These are phyloP conservation scores for Brassica cretica DNA, from an alignment of 345 rosid genomes.

Conservation along the genomic window DNA sequence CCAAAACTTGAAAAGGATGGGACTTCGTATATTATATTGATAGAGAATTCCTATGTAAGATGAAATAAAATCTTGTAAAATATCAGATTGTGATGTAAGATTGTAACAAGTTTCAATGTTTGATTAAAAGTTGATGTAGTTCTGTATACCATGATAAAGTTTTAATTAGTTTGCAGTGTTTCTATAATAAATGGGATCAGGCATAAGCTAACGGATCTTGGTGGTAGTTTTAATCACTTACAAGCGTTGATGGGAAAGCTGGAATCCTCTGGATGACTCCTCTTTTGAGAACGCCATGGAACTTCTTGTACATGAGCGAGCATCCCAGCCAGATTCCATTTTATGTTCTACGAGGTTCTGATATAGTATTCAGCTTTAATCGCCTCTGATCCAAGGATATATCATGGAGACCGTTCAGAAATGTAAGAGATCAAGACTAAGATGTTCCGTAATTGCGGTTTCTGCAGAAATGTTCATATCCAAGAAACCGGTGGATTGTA, in stretches of 20 bases:
- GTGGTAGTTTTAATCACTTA: neutral
- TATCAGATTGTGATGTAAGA: slow-evolving; percentile 5
- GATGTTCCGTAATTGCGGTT: neutral
- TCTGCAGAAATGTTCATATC: neutral
- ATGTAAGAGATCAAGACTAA: neutral
- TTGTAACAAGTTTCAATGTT: slow-evolving; percentile 10
- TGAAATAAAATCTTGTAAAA: slow-evolving; percentile 9
- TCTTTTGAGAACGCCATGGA: too few species aligned
- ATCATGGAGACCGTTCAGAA: neutral
- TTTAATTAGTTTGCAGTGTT: neutral
- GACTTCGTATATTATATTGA: slow-evolving; percentile 10
- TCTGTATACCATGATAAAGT: neutral
- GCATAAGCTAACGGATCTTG: neutral
- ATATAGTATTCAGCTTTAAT: too few species aligned
- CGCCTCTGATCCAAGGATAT: too few species aligned
- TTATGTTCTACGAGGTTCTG: too few species aligned
- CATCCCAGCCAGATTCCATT: neutral
- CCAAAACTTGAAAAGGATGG: slow-evolving; percentile 34
- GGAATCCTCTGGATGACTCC: neutral
- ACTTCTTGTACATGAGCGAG: neutral
- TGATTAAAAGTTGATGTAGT: neutral
- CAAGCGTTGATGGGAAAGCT: neutral
- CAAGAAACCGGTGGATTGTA: neutral
- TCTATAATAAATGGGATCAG: neutral
- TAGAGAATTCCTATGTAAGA: slow-evolving; percentile 9